Conservation (phyloP, 768 basidiomycete species). For the Rubroboletus pulcherrimus region DNA sequence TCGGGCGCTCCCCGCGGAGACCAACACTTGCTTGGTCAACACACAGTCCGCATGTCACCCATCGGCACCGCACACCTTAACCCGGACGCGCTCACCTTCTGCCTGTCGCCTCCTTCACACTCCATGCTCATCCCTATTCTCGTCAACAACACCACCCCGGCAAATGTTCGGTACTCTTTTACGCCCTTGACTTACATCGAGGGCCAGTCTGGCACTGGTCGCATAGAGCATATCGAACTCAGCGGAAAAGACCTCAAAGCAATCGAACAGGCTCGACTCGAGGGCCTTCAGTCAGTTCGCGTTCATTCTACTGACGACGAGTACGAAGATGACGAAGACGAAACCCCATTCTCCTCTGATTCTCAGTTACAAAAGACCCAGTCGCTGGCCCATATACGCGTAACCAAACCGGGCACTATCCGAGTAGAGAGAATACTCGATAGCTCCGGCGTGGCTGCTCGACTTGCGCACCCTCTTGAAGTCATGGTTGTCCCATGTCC, state of each 20-base stretch:
- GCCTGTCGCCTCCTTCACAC: slow-evolving; percentile 52
- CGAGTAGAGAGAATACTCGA: slow-evolving; percentile 75
- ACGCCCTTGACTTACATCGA: slow-evolving; percentile 56
- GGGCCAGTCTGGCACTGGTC: slow-evolving; percentile 37
- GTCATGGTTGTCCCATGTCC: slow-evolving; percentile 83
- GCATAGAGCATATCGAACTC: slow-evolving; percentile 54
- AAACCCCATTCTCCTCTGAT: slow-evolving; percentile 30
- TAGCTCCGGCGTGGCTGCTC: slow-evolving; percentile 64
- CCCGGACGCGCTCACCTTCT: slow-evolving; percentile 69
- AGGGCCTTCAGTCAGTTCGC: slow-evolving; percentile 45
- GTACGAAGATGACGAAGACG: slow-evolving; percentile 57
- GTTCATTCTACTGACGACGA: slow-evolving; percentile 54
- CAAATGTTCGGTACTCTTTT: slow-evolving; percentile 67
- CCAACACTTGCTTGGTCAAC: slow-evolving; percentile 73
- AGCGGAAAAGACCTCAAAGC: slow-evolving; percentile 61
- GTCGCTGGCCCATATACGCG: slow-evolving; percentile 63
- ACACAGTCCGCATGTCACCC: slow-evolving; percentile 89
- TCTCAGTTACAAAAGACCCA: slow-evolving; percentile 70
- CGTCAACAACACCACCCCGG: slow-evolving; percentile 85
- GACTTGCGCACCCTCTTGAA: slow-evolving; percentile 59
- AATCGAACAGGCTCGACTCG: slow-evolving; percentile 58
- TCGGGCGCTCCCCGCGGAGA: slow-evolving; percentile 40
- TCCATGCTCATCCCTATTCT: slow-evolving; percentile 75
- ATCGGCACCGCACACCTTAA: slow-evolving; percentile 92
- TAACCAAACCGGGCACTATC: slow-evolving; percentile 70